Percentiles rank a stretch among this genome's conserved stretches.
These are phyloP conservation scores for Dryadomyces quercus-mongolicae DNA, from an alignment of 2,329 filamentous ascomycete species.

Conservation along the genomic window DNA sequence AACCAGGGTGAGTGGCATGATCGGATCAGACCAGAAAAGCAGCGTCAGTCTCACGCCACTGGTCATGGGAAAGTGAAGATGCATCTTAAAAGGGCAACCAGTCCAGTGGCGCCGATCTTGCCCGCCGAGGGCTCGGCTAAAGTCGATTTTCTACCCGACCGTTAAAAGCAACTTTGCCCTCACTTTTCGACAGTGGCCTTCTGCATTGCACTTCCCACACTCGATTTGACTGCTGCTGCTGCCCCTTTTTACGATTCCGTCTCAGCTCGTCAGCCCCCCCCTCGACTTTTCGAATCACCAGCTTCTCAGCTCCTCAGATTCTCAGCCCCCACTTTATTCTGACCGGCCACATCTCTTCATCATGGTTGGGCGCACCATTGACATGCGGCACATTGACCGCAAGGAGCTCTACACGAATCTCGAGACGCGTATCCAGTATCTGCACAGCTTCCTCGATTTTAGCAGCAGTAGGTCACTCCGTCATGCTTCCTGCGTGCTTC, in stretches of 20 bases:
- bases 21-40: not conserved
- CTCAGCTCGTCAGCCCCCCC: not conserved
- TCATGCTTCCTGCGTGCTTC: too few species aligned
- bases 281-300: not conserved
- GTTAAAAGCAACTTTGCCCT: not conserved
- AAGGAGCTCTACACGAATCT: slow-evolving; percentile 60
- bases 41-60: not conserved
- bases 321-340: not conserved
- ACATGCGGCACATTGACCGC: slow-evolving; percentile 50
- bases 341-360: not conserved
- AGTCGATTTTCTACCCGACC: not conserved
- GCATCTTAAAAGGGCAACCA: not conserved
- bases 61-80: not conserved
- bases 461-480: slow-evolving; percentile 39
- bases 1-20: slow-evolving; percentile 1
- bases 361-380: slow-evolving; percentile 9
- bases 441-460: slow-evolving; percentile 68
- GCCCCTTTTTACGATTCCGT: not conserved
- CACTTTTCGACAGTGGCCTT: not conserved
- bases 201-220: not conserved
- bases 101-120: not conserved
- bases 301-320: not conserved
- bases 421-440: slow-evolving; percentile 56
- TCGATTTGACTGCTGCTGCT: too few species aligned
- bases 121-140: not conserved